A percentile compares a stretch with the other conserved stretches of the same genome.
phyloP scores from a whole-genome alignment of 768 basidiomycete genomes.

The Hygrocybe punicea region DNA sequence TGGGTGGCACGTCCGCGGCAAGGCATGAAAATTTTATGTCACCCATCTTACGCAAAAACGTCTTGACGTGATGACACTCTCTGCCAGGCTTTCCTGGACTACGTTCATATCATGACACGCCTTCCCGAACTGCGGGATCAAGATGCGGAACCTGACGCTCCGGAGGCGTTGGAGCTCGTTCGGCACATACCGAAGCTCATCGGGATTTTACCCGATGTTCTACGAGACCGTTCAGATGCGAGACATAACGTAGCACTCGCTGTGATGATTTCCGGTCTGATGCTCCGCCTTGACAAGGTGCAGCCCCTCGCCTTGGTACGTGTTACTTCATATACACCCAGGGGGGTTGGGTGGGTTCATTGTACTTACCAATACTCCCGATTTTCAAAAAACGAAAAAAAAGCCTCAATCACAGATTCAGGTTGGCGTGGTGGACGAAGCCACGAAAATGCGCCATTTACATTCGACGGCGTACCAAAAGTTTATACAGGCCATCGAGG shows the following conservation, averaged over 20 bases:
- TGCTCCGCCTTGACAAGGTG: constrained; percentile 55
- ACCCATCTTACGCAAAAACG: constrained; percentile 1
- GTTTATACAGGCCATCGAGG: constrained; percentile 41
- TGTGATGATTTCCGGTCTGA: constrained; percentile 67
- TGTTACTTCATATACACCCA: not conserved
- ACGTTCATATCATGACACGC: constrained; percentile 58
- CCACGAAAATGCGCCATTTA: constrained; percentile 59
- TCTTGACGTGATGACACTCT: not conserved
- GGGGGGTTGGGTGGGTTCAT: no score
- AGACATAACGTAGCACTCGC: constrained; percentile 68
- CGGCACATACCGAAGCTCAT: constrained; percentile 64
- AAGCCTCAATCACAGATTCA: constrained; percentile 43
- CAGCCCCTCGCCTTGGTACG: constrained; percentile 58
- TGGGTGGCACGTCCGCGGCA: constrained; percentile 81
- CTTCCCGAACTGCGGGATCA: constrained; percentile 54
- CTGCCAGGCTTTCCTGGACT: constrained; percentile 66
- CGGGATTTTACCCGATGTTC: constrained; percentile 62
- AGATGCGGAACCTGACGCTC: constrained; percentile 44
- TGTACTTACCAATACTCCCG: not conserved
- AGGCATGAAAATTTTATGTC: constrained; percentile 46
- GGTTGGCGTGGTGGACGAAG: constrained; percentile 49
- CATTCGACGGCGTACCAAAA: constrained; percentile 60
- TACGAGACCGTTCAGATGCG: constrained; percentile 54
- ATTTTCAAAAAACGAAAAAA: constrained; percentile 7
- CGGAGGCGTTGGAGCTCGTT: constrained; percentile 47